phyloP scores from a whole-genome alignment of 176 grass and related monocot genomes.

The Carex kokanica region DNA sequence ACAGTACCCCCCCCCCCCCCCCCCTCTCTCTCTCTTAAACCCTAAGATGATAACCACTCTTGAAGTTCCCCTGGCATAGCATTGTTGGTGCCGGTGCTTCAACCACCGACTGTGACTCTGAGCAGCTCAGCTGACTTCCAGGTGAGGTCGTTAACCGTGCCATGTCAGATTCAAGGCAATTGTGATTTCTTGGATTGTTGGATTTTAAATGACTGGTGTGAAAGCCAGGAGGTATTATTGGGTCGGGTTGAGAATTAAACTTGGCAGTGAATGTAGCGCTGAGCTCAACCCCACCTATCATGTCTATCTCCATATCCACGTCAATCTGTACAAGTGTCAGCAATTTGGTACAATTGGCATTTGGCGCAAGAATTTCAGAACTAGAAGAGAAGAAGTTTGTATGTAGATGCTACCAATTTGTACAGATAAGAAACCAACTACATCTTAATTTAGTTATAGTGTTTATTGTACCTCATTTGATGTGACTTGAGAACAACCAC shows the following conservation, averaged over 20 bases:
- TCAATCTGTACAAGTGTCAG: not conserved
- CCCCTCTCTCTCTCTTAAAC: not conserved
- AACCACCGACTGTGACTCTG: not conserved
- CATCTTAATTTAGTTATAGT: not conserved
- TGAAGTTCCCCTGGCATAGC: not conserved
- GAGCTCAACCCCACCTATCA: conserved; percentile 25
- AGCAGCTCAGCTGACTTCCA: not conserved
- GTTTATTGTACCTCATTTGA: conserved; percentile 28
- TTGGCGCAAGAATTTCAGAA: not conserved
- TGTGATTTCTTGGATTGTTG: not conserved
- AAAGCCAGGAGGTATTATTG: conserved; percentile 9
- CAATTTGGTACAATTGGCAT: conserved; percentile 5
- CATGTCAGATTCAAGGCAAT: not conserved
- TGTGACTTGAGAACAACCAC: conserved; percentile 11
- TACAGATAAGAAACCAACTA: not conserved
- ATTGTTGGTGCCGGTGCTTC: not conserved
- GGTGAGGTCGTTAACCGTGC: not conserved
- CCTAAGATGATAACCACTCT: not conserved
- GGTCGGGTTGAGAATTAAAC: not conserved
- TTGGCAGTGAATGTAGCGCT: not conserved
- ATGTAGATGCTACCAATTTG: not conserved
- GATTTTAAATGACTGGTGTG: not conserved
- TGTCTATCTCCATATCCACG: conserved; percentile 33
- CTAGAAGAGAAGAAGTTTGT: not conserved
- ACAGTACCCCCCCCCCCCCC: too few relatives aligned